Evolutionary conservation across 106 monocot species (phyloP).

Genomic region (Dendrobium huoshanense): DNA sequence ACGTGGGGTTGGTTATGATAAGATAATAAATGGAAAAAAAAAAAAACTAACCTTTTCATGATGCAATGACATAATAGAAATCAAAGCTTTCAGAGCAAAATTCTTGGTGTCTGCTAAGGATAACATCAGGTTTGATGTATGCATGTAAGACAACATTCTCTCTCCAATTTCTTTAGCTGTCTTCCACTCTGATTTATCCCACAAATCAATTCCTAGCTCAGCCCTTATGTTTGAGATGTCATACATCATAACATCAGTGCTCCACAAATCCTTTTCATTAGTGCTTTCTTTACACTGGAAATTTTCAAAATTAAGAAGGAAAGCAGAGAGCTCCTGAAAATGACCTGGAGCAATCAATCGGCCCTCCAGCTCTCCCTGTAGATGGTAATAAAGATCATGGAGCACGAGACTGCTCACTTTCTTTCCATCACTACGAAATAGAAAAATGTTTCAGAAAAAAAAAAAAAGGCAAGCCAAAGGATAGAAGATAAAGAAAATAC

Average conservation of each 20-base stretch:
- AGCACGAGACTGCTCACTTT: constrained; percentile 39
- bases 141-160: constrained; percentile 52
- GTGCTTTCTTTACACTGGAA: constrained; percentile 31
- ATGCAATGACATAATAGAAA: constrained; percentile 32
- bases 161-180: constrained; percentile 48
- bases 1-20: background rate
- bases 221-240: constrained; percentile 28
- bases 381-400: constrained; percentile 75
- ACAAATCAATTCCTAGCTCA: constrained; percentile 58
- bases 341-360: constrained; percentile 61
- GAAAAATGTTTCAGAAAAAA: background rate
- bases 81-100: constrained; percentile 50
- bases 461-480: background rate
- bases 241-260: constrained; percentile 30
- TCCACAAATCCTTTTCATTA: constrained; percentile 9
- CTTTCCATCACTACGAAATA: constrained; percentile 43
- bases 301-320: constrained; percentile 47
- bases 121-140: constrained; percentile 50
- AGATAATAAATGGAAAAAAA: background rate
- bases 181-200: constrained; percentile 63
- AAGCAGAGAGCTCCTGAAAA: constrained; percentile 60
- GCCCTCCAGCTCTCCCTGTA: constrained; percentile 72
- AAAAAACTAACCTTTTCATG: constrained; percentile 44
- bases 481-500: background rate
- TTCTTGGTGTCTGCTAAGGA: constrained; percentile 39